phyloP scores from a whole-genome alignment of 257 asterid species.

The Solanum pinnatisectum region DNA sequence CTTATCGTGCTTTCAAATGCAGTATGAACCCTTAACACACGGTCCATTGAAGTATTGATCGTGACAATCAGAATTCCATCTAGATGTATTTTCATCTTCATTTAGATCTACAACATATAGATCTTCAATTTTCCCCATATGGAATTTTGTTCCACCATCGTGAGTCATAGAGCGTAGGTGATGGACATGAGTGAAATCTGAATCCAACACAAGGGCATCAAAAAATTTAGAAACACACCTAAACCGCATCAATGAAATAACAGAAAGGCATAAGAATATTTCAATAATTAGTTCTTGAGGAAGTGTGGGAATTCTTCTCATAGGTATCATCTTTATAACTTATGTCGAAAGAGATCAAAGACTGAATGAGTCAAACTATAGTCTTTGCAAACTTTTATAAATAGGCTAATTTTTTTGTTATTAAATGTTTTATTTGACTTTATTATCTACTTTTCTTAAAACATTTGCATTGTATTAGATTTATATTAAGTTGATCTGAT shows the following conservation, averaged over 20 bases:
- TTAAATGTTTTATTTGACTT: too few relatives aligned
- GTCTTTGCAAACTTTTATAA: neutral
- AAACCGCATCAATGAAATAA: neutral
- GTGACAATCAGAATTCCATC: neutral
- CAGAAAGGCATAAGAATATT: neutral
- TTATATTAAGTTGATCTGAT: too few relatives aligned
- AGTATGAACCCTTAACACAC: neutral
- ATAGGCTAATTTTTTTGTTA: neutral
- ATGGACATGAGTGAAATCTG: too few relatives aligned
- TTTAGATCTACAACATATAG: neutral
- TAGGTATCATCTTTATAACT: neutral
- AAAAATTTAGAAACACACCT: neutral
- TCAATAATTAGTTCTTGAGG: neutral
- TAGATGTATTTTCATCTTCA: neutral
- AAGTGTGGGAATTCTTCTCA: neutral
- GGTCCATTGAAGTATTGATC: too few relatives aligned
- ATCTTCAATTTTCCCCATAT: neutral
- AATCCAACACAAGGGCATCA: too few relatives aligned
- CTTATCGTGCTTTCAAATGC: neutral
- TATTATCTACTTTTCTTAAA: too few relatives aligned
- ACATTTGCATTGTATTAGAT: too few relatives aligned
- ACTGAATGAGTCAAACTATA: too few relatives aligned
- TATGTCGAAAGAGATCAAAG: neutral
- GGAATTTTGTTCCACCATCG: neutral
- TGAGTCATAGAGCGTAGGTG: too few relatives aligned